Conservation (phyloP, 2,329 filamentous ascomycete genomes). For the Dothideomycetes sp. region DNA sequence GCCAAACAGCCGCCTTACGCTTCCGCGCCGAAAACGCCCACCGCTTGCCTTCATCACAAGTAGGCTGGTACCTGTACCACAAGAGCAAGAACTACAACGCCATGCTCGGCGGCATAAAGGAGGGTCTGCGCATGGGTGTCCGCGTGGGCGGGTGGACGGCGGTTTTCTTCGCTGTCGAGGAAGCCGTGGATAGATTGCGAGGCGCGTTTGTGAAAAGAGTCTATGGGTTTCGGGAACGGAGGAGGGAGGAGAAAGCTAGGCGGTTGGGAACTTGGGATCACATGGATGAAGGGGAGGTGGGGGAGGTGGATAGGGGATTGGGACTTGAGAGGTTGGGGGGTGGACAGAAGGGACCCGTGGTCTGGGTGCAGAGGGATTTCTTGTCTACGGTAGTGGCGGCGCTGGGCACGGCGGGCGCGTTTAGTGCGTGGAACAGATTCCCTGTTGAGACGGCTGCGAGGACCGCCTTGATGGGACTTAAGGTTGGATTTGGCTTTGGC, state of each 20-base stretch:
- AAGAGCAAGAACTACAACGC: conserved; percentile 93
- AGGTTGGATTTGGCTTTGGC: conserved; percentile 71
- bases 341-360: neutral
- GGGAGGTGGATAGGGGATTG: conserved; percentile 23
- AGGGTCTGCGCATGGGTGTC: conserved; percentile 64
- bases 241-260: conserved; percentile 22
- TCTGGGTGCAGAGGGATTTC: conserved; percentile 50
- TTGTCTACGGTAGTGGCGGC: conserved; percentile 73
- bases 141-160: conserved; percentile 62
- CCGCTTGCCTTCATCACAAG: conserved; percentile 69
- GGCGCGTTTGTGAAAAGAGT: conserved; percentile 49
- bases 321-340: conserved; percentile 14
- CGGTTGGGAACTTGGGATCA: conserved; percentile 13
- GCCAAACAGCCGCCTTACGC: conserved; percentile 40
- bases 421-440: conserved; percentile 77
- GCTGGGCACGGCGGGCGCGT: conserved; percentile 71
- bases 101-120: conserved; percentile 63
- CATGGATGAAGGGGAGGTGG: conserved; percentile 37
- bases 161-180: conserved; percentile 71
- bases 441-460: conserved; percentile 49
- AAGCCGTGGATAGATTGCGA: conserved; percentile 64
- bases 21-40: conserved; percentile 97
- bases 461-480: conserved; percentile 68
- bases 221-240: conserved; percentile 25
- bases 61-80: conserved; percentile 97